Evolutionary conservation across 441 rosid species (phyloP), one percentile per base, ranked within the genome.

Genomic region (Adansonia madagascariensis): DNA sequence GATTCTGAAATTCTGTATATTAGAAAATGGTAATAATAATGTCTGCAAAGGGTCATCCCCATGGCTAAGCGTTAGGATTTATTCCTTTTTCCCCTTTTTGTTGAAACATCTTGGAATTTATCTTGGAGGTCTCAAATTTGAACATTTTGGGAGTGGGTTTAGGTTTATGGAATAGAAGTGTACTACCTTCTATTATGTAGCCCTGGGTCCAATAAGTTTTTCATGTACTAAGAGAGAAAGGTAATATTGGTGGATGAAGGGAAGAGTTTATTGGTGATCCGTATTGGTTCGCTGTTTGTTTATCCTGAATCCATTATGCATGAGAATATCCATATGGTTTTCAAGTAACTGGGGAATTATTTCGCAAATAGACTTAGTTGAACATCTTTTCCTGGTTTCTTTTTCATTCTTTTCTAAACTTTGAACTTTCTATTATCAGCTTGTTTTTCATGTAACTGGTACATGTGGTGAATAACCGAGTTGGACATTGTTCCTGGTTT

Each of bases 91-190:
- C 43, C 41, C 11, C 31, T 24, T 22, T 50, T 69, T 15, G 27
- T 59, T 69, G 73, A 69, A 69, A 49, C 44, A 49, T 69, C 20
- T 24, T 49, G 59, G 35, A 14, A 46, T 47, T 67, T 68, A 68
- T 47, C 41, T 47, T 68, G 73, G 41, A 68, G 41, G 73, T 68
- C 73, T 68, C 24, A 20, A 68, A 68, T 47, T 69, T 69, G 44
- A 24, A 53, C 35, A 49, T 12, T 49, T 49, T 47, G 41, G 59
- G 59, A 24, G 73, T 49, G 43, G 59, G 43, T 69, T 69, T 49
- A 7, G 18, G 59, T 24, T 49, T 49, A 47, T 47, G 73, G 14
- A 15, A 24, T 68, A 27, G 43, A 43, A 14, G 59, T 44, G 17
- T 49, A 49, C 44, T 8, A 69, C 73, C 39, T 49, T 49, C 67